Evolutionary conservation across 495 filamentous ascomycete genomes (phyloP).

Genomic region (Penicillium argentinense): DNA sequence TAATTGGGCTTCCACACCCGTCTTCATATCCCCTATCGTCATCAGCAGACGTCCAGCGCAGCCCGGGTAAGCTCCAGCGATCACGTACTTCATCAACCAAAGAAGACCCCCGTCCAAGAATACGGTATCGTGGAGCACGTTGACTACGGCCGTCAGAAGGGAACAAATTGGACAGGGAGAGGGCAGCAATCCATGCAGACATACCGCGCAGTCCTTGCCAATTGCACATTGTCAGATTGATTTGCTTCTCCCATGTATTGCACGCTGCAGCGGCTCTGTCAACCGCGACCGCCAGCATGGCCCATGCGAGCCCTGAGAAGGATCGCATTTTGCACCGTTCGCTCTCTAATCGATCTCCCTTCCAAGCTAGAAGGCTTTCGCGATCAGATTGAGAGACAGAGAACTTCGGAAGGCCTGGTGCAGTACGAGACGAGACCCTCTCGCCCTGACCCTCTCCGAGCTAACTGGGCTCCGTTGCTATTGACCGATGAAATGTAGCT

Average conservation of each 20-base stretch:
- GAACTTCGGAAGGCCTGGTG: no score
- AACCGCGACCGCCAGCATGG: constrained; percentile 19
- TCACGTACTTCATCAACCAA: constrained; percentile 42
- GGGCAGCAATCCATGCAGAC: no score
- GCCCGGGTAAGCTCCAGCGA: no score
- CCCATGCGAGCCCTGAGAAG: background rate
- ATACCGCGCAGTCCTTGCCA: constrained; percentile 56
- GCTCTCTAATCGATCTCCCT: background rate
- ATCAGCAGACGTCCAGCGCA: background rate
- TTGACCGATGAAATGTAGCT: no score
- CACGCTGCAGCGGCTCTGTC: constrained; percentile 11
- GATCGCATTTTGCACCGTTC: background rate
- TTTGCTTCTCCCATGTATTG: constrained; percentile 23
- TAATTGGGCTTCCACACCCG: constrained; percentile 11
- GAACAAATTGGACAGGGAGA: no score
- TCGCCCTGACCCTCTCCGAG: no score
- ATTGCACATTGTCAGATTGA: constrained; percentile 57
- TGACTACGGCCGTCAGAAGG: constrained; percentile 50
- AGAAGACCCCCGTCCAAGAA: constrained; percentile 67
- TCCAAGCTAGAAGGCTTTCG: background rate
- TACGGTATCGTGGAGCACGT: constrained; percentile 62
- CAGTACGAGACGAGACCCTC: no score
- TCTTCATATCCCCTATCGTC: constrained; percentile 22
- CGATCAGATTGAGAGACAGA: no score
- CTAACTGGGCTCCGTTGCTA: no score